A percentile compares a stretch with the other conserved stretches of the same genome.
These are phyloP conservation scores for Nicotiana paniculata DNA, from an alignment of 257 asterid species.

Conservation along the genomic window DNA sequence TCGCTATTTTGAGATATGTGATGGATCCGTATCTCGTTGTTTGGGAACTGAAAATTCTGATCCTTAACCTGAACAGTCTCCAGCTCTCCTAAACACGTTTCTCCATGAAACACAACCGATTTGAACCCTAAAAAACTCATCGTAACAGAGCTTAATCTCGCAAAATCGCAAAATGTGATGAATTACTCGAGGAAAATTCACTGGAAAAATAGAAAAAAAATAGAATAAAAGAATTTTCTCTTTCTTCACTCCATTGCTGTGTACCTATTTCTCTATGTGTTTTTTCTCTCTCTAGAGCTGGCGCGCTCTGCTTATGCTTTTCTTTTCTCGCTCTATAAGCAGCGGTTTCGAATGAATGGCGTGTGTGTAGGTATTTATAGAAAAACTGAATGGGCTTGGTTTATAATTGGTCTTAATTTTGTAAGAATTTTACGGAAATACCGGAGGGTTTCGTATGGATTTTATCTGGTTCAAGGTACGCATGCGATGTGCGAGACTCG, in stretches of 20 bases:
- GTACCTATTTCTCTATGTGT: background rate
- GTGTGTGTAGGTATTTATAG: conserved; percentile 47
- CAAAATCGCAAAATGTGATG: conserved; percentile 13
- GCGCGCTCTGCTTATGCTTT: background rate
- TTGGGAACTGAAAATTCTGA: conserved; percentile 61
- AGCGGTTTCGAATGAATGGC: conserved; percentile 40
- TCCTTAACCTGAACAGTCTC: conserved; percentile 57
- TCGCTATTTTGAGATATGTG: conserved; percentile 59
- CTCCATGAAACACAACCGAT: conserved; percentile 70
- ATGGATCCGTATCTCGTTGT: conserved; percentile 84
- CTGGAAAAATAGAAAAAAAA: background rate
- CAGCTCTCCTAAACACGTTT: conserved; percentile 66
- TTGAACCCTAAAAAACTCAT: conserved; percentile 95
- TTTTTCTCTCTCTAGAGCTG: conserved; percentile 29
- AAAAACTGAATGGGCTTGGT: conserved; percentile 3
- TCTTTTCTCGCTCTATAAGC: conserved; percentile 19
- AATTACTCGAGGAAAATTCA: background rate
- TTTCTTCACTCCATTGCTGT: conserved; percentile 14
- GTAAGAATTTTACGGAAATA: conserved; percentile 28
- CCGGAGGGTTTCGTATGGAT: conserved; percentile 28
- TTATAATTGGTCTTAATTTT: conserved; percentile 18
- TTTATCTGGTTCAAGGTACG: conserved; percentile 11
- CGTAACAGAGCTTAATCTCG: background rate
- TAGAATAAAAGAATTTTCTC: conserved; percentile 4
- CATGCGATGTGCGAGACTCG: background rate